A percentile compares a stretch with the other conserved stretches of the same genome.
phyloP scores from a whole-genome alignment of 1,284 basidiomycete genomes.

The Earliella scabrosa region DNA sequence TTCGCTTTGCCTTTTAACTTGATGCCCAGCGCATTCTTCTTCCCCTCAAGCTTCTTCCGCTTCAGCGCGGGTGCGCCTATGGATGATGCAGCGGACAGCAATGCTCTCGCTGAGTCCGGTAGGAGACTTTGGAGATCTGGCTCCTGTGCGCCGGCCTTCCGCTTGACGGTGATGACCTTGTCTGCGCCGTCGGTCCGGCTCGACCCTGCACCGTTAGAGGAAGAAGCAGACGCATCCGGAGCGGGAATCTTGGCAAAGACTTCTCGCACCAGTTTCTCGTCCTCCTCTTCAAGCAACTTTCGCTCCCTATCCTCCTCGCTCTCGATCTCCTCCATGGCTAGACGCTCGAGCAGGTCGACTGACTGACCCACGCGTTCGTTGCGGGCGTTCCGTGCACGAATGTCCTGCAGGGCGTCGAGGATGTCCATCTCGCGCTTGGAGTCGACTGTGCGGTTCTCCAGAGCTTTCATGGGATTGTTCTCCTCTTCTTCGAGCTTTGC shows the following conservation, averaged over 20 bases:
- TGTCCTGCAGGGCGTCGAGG: slow-evolving; percentile 94
- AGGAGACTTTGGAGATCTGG: slow-evolving; percentile 75
- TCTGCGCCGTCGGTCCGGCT: slow-evolving; percentile 31
- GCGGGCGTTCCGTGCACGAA: slow-evolving; percentile 90
- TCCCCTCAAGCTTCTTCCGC: slow-evolving; percentile 66
- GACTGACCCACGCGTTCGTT: slow-evolving; percentile 80
- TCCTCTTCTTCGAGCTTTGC: slow-evolving; percentile 86
- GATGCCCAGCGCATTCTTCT: slow-evolving; percentile 72
- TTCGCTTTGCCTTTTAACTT: slow-evolving; percentile 62
- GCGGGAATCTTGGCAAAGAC: slow-evolving; percentile 81
- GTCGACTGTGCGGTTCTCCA: slow-evolving; percentile 92
- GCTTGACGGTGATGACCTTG: slow-evolving; percentile 72
- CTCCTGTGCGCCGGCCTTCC: slow-evolving; percentile 75
- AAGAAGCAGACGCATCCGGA: slow-evolving; percentile 34
- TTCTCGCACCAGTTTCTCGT: slow-evolving; percentile 86
- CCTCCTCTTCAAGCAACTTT: slow-evolving; percentile 83
- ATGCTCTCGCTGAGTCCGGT: slow-evolving; percentile 70
- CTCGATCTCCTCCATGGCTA: slow-evolving; percentile 66
- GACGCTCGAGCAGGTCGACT: slow-evolving; percentile 62
- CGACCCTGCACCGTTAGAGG: slow-evolving; percentile 16
- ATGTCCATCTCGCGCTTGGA: slow-evolving; percentile 99
- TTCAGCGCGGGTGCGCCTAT: slow-evolving; percentile 48
- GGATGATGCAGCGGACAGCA: slow-evolving; percentile 50
- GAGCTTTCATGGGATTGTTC: slow-evolving; percentile 95
- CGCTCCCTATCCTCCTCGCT: slow-evolving; percentile 72